Evolutionary conservation across 192 early-diverging fungal species (phyloP), one percentile per base, ranked within the genome.

Genomic region (Entomortierella beljakovae): DNA sequence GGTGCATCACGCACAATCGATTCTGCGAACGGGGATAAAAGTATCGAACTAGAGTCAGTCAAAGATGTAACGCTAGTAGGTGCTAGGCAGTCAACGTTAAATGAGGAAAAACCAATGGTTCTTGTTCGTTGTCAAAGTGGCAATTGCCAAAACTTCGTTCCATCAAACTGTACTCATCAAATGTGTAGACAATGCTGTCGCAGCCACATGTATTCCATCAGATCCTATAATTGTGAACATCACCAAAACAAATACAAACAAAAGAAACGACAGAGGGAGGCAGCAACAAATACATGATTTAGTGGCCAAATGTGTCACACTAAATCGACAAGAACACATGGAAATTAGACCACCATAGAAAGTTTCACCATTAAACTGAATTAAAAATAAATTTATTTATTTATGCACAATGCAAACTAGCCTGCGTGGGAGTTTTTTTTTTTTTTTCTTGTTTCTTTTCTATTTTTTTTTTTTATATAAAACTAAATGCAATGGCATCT

Each of bases 111-210:
- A 43, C 49, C 46, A 1, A 65, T 50, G 64, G 37, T 66, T 32
- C 23, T 42, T 16, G 70, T 51, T 42, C 38, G 69, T 6, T 79
- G 75, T 29, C 51, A 55, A 8, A 38, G 59, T 18, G 56, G 23
- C 23, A 20, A 32, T 0, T 79, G 75, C 52, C 51, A 32, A n/a
- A 64, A 69, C 46, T 61, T 55, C 4, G 64, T 49, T 20, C 70
- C 75, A 4, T 34, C 68, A 26, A 70, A 63, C 22, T 79, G 75
- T 61, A 52, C 70, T n/a, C 64, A 79, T 49, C 67, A 79, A 42
- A 26, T 60, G 34, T 79, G 75, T 35, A 79, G 70, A 22, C 55
- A 54, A 4, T 79, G 75, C 40, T 79, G 75, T 34, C 48, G 67
- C 6, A 33, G 28, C 18, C 61, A 65, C 37, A 68, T 70, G 57